A percentile compares a stretch with the other conserved stretches of the same genome.
Conservation (phyloP, 192 early-diverging fungal species). For the Spizellomyces punctatus region DNA sequence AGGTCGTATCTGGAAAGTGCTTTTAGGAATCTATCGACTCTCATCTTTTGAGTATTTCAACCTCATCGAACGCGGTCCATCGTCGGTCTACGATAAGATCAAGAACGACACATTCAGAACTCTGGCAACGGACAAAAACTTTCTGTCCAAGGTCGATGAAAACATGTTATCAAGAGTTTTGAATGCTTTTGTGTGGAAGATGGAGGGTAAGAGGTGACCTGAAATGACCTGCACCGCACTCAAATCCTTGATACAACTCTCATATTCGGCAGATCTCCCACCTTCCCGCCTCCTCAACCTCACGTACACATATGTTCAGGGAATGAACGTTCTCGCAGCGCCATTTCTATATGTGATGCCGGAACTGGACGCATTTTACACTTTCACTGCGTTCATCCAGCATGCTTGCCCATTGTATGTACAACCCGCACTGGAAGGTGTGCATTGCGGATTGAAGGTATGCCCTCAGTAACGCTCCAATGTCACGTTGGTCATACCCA, state of each 20-base stretch:
- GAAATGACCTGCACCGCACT: not conserved
- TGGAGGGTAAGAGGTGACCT: slow-evolving; percentile 58
- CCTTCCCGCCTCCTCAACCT: slow-evolving; percentile 51
- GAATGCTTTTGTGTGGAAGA: slow-evolving; percentile 85
- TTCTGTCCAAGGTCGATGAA: slow-evolving; percentile 70
- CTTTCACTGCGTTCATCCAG: slow-evolving; percentile 85
- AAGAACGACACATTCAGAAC: slow-evolving; percentile 90
- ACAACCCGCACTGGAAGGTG: slow-evolving; percentile 84
- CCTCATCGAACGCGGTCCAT: slow-evolving; percentile 68
- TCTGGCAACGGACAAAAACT: slow-evolving; percentile 76
- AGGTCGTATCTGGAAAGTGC: slow-evolving; percentile 71
- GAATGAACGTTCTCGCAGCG: slow-evolving; percentile 91
- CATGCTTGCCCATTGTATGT: slow-evolving; percentile 91
- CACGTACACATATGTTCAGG: slow-evolving; percentile 84
- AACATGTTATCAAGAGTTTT: slow-evolving; percentile 76
- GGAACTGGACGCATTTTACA: slow-evolving; percentile 89
- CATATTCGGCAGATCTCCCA: slow-evolving; percentile 41
- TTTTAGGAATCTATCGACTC: slow-evolving; percentile 72
- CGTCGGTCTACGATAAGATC: slow-evolving; percentile 73
- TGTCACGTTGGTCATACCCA: too few species aligned
- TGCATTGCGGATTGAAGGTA: slow-evolving; percentile 87
- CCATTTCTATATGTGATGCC: slow-evolving; percentile 92
- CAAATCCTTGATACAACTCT: not conserved
- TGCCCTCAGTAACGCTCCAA: not conserved
- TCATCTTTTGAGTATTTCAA: slow-evolving; percentile 73